Evolutionary conservation across 2,329 filamentous ascomycete genomes (phyloP), one percentile per base, ranked within the genome.

Genomic region (Ophiosphaerella herpotricha): DNA sequence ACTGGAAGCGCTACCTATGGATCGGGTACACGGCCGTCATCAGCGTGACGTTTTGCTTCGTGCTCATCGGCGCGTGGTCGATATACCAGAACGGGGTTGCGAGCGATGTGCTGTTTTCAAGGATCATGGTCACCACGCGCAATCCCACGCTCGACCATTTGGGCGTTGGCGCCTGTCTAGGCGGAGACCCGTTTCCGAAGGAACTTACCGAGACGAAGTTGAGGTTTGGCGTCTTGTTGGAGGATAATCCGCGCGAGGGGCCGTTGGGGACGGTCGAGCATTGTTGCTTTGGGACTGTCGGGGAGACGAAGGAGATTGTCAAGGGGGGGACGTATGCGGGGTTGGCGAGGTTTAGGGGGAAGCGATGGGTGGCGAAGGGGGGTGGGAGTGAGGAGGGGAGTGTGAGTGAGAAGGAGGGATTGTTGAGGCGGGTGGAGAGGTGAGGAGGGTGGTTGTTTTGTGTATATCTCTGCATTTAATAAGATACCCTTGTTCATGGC

Each of bases 151-250:
- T 74, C 0, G 71, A 74, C 47, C 57, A 66, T 13, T 43, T 74
- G 23, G 68, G 63, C 73, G 64, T 78, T 37, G 66, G 73, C 5
- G 66, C 72, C 3, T 75, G 74, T 56, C 56, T 76, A 1, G 74
- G 73, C 2, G 71, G 72, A 6, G 72, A 75, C 45, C 74, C 74
- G 0, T 75, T 75, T 33, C 73, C 73, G 1, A 68, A 67, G 48
- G 73, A 74, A 36, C 50, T 75, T 9, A 66, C 60, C 16, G 48
- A 66, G 49, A 74, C 70, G 13, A 73, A 74, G 43, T 46, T 76
- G 32, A 57, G 70, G 24, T 76, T 75, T 46, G 74, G 74, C 0
- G 72, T 76, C 2, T 51, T 76, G 39, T 47, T 73, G 1, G 69
- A 75, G 34, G 70, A 74, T 8, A 63, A 69, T 21, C 61, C 58